phyloP scores from a whole-genome alignment of 306 rosid genomes.

The Ammopiptanthus mongolicus region DNA sequence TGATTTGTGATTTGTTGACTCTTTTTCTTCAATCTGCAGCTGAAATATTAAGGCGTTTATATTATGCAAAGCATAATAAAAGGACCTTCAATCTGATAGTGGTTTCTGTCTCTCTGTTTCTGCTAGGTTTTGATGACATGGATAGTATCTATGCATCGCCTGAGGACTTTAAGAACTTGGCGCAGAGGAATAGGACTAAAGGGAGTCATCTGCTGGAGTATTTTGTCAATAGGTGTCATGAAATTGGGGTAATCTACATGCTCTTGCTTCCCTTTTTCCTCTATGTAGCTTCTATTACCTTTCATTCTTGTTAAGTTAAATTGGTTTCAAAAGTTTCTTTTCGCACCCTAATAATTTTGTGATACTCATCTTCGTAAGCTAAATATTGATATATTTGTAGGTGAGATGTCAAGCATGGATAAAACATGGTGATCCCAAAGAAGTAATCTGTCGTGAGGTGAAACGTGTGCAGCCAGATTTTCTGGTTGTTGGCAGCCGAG shows the following conservation, averaged over 20 bases:
- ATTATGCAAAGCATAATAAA: not conserved
- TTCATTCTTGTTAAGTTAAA: not conserved
- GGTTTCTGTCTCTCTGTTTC: slow-evolving; percentile 1
- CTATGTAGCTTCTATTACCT: not conserved
- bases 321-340: not conserved
- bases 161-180: slow-evolving; percentile 64
- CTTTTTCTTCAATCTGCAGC: not conserved
- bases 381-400: slow-evolving; percentile 32
- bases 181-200: slow-evolving; percentile 43
- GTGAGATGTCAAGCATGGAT: slow-evolving; percentile 83
- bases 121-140: slow-evolving; percentile 70
- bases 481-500: slow-evolving; percentile 86
- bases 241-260: slow-evolving; percentile 63
- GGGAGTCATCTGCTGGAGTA: slow-evolving; percentile 79
- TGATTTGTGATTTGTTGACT: not conserved
- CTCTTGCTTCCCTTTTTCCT: not conserved
- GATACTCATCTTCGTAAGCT: not conserved
- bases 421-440: slow-evolving; percentile 76
- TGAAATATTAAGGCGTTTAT: not conserved
- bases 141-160: slow-evolving; percentile 86
- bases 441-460: slow-evolving; percentile 79
- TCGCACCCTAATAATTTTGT: not conserved
- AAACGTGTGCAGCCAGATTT: slow-evolving; percentile 66
- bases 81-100: slow-evolving; percentile 1
- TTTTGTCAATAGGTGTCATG: slow-evolving; percentile 78